Base-by-base conservation (phyloP, 768 basidiomycete genomes). In the Vararia minispora region DNA sequence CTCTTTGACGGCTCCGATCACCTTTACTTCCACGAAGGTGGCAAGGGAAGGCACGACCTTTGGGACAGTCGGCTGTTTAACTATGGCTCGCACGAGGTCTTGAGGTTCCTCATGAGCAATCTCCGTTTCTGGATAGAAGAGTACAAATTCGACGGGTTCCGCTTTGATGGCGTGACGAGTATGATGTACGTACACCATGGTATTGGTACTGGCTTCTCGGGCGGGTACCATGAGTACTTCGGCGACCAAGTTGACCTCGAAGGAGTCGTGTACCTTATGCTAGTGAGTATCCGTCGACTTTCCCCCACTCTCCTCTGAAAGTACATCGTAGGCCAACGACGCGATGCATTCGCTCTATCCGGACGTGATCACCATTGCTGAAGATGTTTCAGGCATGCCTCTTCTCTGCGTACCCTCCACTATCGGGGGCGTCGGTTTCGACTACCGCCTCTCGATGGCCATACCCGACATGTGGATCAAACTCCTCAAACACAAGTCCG, bases 391-490 rank as follows among this genome's bases (percentile, higher is more conserved):
- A 13, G 95, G 95, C 13, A 99, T 99, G 95, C 94, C 95, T 3
- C 77, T 97, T 9, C 78, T 99, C 14, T 80, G 94, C 51, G 63
- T 74, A 9, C 77, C 90, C 2, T 79, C 83, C 26, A 51, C 64
- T 28, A 69, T 79, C 42, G 95, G 94, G 32, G 95, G 95, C 11
- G 67, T 99, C 36, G 95, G 94, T 4, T 99, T 98, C 61, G 95
- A 99, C 63, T 99, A 97, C 60, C 83, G 95, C 23, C 67, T 99
- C 32, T 89, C 90, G 21, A 99, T 98, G 95, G 95, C 95, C 16
- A 74, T 99, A 36, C 95, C 95, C 2, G 95, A 99, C 59, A 97
- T 94, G 91, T 99, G 91, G 90, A 99, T 99, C 68, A 98, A 99
- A 61, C 68, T 98, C 20, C 73, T 98, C 49, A 99, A 98, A 58